Percentiles rank a stretch among this genome's conserved stretches.
These are phyloP conservation scores for Coemansia aciculifera DNA, from an alignment of 192 early-diverging fungal species.

Conservation along the genomic window DNA sequence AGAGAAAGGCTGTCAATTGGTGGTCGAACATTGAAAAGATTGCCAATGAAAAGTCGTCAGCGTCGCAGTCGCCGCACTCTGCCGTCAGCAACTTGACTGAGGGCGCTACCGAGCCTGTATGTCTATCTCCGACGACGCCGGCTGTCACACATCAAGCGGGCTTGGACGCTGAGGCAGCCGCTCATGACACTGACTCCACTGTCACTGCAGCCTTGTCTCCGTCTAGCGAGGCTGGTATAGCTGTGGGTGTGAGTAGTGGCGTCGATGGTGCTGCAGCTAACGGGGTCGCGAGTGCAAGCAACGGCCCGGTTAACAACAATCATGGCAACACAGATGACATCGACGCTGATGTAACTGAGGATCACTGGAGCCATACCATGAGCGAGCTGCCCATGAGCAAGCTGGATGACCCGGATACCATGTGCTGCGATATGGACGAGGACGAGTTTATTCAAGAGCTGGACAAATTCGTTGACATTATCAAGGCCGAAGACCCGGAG, in stretches of 20 bases:
- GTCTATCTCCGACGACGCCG: neutral
- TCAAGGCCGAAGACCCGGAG: slow-evolving; percentile 50
- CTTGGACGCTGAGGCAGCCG: neutral
- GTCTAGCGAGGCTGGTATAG: neutral
- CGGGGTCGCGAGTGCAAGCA: neutral
- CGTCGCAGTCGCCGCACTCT: slow-evolving; percentile 8
- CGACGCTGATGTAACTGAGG: slow-evolving; percentile 5
- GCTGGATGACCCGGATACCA: slow-evolving; percentile 44
- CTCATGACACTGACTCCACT: neutral
- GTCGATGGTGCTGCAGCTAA: neutral
- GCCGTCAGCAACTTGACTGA: slow-evolving; percentile 2
- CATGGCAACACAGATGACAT: neutral
- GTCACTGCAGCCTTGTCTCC: neutral
- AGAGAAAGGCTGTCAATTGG: slow-evolving; percentile 74
- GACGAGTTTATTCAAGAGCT: slow-evolving; percentile 56
- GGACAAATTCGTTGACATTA: slow-evolving; percentile 56
- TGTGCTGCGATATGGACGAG: slow-evolving; percentile 54
- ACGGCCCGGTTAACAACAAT: neutral
- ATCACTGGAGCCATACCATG: slow-evolving; percentile 15
- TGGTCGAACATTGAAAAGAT: slow-evolving; percentile 77
- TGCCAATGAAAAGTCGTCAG: slow-evolving; percentile 26
- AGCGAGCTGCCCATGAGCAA: slow-evolving; percentile 46
- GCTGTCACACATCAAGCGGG: neutral
- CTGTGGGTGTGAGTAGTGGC: neutral
- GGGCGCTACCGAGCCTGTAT: neutral